These are phyloP conservation scores for Naganishia vaughanmartiniae DNA, from an alignment of 768 basidiomycete genomes.

Conservation along the genomic window DNA sequence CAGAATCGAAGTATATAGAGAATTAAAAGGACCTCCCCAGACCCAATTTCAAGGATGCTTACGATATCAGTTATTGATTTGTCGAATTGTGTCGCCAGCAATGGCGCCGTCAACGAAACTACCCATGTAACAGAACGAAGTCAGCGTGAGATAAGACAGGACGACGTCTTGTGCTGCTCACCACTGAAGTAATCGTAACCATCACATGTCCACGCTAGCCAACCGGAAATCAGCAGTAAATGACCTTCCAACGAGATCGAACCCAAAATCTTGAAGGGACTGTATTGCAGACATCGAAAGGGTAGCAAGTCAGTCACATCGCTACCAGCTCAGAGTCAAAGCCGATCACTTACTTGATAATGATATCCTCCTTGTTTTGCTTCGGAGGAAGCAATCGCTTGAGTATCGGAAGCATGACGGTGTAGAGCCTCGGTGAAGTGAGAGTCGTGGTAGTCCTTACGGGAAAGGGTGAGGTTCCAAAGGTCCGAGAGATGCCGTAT, in stretches of 20 bases:
- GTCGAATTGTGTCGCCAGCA: slow-evolving; percentile 46
- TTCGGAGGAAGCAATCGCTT: slow-evolving; percentile 1
- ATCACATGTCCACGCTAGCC: slow-evolving; percentile 83
- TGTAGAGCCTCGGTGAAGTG: not conserved
- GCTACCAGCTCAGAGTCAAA: too few species aligned
- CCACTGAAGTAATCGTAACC: slow-evolving; percentile 73
- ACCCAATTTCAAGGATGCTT: not conserved
- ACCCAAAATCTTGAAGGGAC: slow-evolving; percentile 28
- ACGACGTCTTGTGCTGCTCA: not conserved
- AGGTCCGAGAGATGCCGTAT: too few species aligned
- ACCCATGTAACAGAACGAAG: slow-evolving; percentile 48
- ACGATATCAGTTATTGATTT: slow-evolving; percentile 36
- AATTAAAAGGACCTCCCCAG: too few species aligned
- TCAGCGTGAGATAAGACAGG: not conserved
- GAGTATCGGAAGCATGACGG: not conserved
- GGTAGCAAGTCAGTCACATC: too few species aligned
- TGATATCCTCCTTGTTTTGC: slow-evolving; percentile 1
- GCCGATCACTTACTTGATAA: not conserved
- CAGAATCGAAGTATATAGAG: not conserved
- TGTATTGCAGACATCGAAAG: not conserved
- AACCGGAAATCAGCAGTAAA: slow-evolving; percentile 17
- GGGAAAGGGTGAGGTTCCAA: not conserved
- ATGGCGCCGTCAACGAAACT: slow-evolving; percentile 54
- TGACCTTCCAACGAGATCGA: slow-evolving; percentile 28
- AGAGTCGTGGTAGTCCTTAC: not conserved